Evolutionary conservation across 2,329 filamentous ascomycete species (phyloP).

Genomic region (Aspergillus sp.): DNA sequence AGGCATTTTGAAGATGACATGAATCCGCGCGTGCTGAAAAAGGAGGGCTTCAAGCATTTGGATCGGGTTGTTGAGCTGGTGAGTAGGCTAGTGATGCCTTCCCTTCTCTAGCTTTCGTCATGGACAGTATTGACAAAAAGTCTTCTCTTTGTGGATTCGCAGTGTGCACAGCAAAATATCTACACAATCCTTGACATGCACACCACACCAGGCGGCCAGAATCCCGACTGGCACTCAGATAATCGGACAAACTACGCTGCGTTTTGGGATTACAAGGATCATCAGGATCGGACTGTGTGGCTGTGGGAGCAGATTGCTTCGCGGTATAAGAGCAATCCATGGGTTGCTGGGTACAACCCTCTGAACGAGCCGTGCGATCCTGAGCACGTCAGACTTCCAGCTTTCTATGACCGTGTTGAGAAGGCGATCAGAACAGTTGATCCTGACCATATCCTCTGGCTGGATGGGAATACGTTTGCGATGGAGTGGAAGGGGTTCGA

Average conservation of each 20-base stretch:
- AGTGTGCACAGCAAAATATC: background rate
- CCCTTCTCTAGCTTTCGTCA: constrained; percentile 17
- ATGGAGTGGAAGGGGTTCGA: constrained; percentile 53
- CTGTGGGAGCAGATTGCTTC: constrained; percentile 54
- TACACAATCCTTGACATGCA: constrained; percentile 8
- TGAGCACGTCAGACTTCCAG: constrained; percentile 53
- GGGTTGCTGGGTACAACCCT: constrained; percentile 59
- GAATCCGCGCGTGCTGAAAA: constrained; percentile 37
- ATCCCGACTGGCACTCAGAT: constrained; percentile 57
- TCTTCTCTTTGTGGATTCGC: background rate
- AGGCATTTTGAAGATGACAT: constrained; percentile 30
- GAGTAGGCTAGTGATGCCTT: background rate
- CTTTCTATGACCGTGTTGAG: constrained; percentile 61
- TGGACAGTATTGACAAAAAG: background rate
- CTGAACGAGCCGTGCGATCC: constrained; percentile 58
- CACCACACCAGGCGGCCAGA: constrained; percentile 51
- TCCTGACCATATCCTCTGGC: constrained; percentile 51
- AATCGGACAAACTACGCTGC: constrained; percentile 51
- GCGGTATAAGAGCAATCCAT: constrained; percentile 51
- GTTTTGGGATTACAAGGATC: constrained; percentile 58
- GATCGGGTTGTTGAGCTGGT: constrained; percentile 51
- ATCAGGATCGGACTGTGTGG: constrained; percentile 56
- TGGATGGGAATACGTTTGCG: constrained; percentile 51
- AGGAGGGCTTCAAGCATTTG: constrained; percentile 53
- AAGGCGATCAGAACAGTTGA: constrained; percentile 59